Evolutionary conservation across 2,329 filamentous ascomycete genomes (phyloP).

Genomic region (Ophiocordyceps polyrhachis-furcata): DNA sequence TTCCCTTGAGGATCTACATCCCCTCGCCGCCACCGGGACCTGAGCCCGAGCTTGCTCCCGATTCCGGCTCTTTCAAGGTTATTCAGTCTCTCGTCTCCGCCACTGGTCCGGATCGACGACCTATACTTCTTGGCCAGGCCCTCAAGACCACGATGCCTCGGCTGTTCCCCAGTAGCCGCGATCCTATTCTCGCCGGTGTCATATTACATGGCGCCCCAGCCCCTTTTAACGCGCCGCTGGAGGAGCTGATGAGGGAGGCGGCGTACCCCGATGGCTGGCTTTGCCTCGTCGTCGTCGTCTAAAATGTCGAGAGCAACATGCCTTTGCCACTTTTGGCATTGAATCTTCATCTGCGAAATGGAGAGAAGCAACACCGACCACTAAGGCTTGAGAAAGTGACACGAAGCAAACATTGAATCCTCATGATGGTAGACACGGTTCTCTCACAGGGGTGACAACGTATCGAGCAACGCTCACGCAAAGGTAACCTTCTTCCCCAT

Average conservation of each 20-base stretch:
- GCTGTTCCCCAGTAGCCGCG: constrained; percentile 73
- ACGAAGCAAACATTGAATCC: not conserved
- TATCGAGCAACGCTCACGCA: constrained; percentile 8
- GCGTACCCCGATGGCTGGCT: constrained; percentile 89
- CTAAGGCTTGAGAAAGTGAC: not conserved
- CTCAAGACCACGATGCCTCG: constrained; percentile 58
- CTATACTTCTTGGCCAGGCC: constrained; percentile 49
- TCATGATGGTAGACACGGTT: not conserved
- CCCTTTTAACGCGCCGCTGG: constrained; percentile 61
- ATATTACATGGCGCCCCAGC: constrained; percentile 72
- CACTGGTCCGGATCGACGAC: constrained; percentile 14
- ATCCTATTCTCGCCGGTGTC: constrained; percentile 65
- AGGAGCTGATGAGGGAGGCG: constrained; percentile 65
- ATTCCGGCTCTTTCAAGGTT: constrained; percentile 41
- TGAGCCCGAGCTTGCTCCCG: not conserved
- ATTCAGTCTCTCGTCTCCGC: constrained; percentile 58
- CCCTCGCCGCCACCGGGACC: constrained; percentile 34
- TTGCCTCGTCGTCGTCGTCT: constrained; percentile 59
- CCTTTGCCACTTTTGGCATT: not conserved
- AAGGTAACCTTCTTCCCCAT: constrained; percentile 56
- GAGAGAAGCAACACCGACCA: not conserved
- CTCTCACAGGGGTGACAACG: not conserved
- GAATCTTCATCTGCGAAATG: not conserved
- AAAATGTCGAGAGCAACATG: not conserved
- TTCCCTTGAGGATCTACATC: constrained; percentile 81